Base-by-base conservation (phyloP, 345 rosid genomes). In the Salix koriyanagi region DNA sequence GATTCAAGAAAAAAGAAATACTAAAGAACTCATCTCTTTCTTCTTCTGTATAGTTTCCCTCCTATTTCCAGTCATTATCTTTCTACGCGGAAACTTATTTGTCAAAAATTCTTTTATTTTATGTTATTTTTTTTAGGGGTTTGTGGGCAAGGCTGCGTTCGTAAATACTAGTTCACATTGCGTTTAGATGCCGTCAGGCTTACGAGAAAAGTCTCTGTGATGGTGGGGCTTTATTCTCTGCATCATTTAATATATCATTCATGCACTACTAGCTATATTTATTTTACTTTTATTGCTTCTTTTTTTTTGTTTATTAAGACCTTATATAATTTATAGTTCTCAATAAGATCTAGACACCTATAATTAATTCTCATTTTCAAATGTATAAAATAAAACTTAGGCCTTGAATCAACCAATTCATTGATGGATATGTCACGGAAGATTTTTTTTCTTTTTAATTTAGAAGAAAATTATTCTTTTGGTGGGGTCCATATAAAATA, bases 61-160 rank as follows among this genome's bases (percentile, higher is more conserved):
- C 68, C 82, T 73, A 5, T 46, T 46, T 46, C 19, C 75, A 30
- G 87, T 90, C 89, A 83, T 77, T 84, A 92, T 91, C 97, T 86
- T 87, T 91, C 87, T 80, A 94, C 98, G 98, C 97, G 98, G 72
- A 88, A 92, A 92, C 93, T 75, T 68, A 61, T 70, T 67, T 72
- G 60, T 28, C 52, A 69, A 4, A 65, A 75, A 37, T 64, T 50
- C 71, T 72, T 67, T 60, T 73, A 41, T 83, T 44, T 62, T 54
- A 42, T 37, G 64, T 62, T 67, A 3, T 37, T 18, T 16, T 75
- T 67, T 71, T 42, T 10, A 10, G 46, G 4, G 13, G 13, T 23
- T 23, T 58, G 64, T 10, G 28, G 64, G 28, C 64, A n/a, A 5
- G 26, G 64, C 64, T 61, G 12, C 1, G 34, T 73, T 67, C 71